Percentiles rank a stretch among this genome's conserved stretches.
Conservation (phyloP, 2,329 filamentous ascomycete genomes). For the Hypoxylon sp. region DNA sequence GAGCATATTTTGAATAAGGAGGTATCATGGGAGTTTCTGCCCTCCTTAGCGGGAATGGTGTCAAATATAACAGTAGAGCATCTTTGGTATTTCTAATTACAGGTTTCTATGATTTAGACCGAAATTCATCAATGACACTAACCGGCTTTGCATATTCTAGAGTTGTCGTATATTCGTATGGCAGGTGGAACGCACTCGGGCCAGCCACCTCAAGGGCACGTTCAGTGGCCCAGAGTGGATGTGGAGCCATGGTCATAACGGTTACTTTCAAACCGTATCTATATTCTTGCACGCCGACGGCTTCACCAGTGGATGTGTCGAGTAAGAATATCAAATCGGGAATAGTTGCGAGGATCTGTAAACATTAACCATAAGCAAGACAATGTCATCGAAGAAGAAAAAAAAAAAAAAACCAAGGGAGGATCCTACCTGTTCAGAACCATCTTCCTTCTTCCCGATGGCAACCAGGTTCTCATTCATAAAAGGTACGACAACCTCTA, state of each 20-base stretch:
- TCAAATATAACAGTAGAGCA: too few relatives aligned
- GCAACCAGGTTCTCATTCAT: too few relatives aligned
- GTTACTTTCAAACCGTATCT: constrained; percentile 64
- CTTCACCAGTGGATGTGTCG: constrained; percentile 65
- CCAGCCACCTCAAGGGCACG: constrained; percentile 65
- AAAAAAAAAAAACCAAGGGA: too few relatives aligned
- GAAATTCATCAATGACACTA: constrained; percentile 66
- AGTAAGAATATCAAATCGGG: constrained; percentile 69
- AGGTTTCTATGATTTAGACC: too few relatives aligned
- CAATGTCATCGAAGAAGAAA: not conserved
- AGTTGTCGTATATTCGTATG: constrained; percentile 49
- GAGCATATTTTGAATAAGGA: too few relatives aligned
- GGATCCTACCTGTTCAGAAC: constrained; percentile 52
- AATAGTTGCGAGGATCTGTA: constrained; percentile 62
- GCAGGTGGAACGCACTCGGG: constrained; percentile 61
- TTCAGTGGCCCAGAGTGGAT: constrained; percentile 59
- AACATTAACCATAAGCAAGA: not conserved
- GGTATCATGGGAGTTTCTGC: too few relatives aligned
- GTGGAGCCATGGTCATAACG: constrained; percentile 61
- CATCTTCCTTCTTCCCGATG: too few relatives aligned
- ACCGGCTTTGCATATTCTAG: constrained; percentile 61
- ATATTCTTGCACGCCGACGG: constrained; percentile 68
- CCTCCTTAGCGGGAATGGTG: too few relatives aligned
- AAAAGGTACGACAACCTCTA: too few relatives aligned
- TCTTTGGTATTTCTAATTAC: too few relatives aligned